These are phyloP conservation scores for Misopates orontium DNA, from an alignment of 257 asterid species.

Conservation along the genomic window DNA sequence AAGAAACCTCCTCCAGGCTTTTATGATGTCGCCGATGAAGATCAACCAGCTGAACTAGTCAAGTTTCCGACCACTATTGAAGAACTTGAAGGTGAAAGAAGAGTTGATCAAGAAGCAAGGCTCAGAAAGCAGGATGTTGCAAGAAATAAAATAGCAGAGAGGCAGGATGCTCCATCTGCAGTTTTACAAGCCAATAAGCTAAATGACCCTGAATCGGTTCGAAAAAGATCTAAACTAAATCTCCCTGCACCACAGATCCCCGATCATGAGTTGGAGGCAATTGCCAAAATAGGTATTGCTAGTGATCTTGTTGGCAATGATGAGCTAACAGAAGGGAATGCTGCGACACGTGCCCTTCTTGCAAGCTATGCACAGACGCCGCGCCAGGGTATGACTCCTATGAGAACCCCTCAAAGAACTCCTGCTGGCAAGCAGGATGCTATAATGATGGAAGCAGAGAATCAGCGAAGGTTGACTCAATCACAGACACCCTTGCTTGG, in stretches of 20 bases:
- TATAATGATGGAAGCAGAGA: slow-evolving; percentile 97
- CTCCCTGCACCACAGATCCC: slow-evolving; percentile 98
- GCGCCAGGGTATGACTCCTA: slow-evolving; percentile 85
- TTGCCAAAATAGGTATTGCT: slow-evolving; percentile 94
- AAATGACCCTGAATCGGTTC: slow-evolving; percentile 92
- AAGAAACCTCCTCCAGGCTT: slow-evolving; percentile 98
- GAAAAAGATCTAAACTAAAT: slow-evolving; percentile 76
- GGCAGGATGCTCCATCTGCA: slow-evolving; percentile 98
- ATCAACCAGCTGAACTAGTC: slow-evolving; percentile 70
- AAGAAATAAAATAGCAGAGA: slow-evolving; percentile 80
- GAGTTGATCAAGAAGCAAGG: slow-evolving; percentile 87
- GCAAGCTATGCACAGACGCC: slow-evolving; percentile 91
- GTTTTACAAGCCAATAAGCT: slow-evolving; percentile 91
- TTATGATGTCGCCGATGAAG: slow-evolving; percentile 83
- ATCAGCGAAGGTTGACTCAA: slow-evolving; percentile 75
- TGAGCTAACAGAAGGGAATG: slow-evolving; percentile 86
- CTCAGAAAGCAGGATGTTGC: slow-evolving; percentile 94
- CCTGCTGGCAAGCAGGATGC: slow-evolving; percentile 94
- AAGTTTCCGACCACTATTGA: slow-evolving; percentile 93
- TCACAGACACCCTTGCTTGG: slow-evolving; percentile 98
- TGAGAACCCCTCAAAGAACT: slow-evolving; percentile 90
- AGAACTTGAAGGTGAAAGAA: slow-evolving; percentile 98
- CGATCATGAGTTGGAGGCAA: slow-evolving; percentile 94
- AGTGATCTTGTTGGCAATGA: slow-evolving; percentile 82
- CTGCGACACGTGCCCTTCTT: slow-evolving; percentile 89